Evolutionary conservation across 345 rosid species (phyloP), one percentile per base, ranked within the genome.

Genomic region (Eucalyptus tenuipes): DNA sequence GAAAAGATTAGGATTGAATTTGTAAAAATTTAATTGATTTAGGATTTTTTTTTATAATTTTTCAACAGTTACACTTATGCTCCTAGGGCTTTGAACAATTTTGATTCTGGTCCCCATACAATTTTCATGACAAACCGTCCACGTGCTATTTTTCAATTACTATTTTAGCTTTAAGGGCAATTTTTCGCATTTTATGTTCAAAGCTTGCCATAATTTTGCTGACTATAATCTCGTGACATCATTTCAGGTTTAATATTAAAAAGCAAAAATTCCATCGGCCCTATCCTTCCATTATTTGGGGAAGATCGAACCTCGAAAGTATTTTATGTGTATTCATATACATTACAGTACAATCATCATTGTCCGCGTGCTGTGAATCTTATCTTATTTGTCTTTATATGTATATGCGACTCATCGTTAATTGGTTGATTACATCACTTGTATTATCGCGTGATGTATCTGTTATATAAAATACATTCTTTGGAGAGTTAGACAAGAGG

Each of bases 341-440:
- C 24, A 52, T 52, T 52, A 52, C 10, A 52, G 18, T 52, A 7
- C 24, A 18, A 52, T 57, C 64, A 57, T 57, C 29, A 17, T 10
- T 25, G 61, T 57, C 13, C 0, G 29, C 1, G 6, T 24, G 29
- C 13, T 1, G 1, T 57, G 64, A 24, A 57, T 24, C 3, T 57
- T 25, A 57, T 57, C 29, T 10, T 57, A 57, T 24, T 22, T 57
- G 13, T 13, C 14, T 61, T 4, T 13, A 27, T 59, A 59, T 59
- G 33, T 12, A 6, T 13, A 27, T 27, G 31, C 31, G 2, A 27
- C 33, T 61, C 15, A 27, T 61, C 4, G 1, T 61, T 61, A 12
- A 61, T 27, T 27, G 3, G 31, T 61, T 29, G 31, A 61, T 61
- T 27, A 61, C 68, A 52, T 52, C 57, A 27, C 68, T 8, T 59